A percentile compares a stretch with the other conserved stretches of the same genome.
These are phyloP conservation scores for Helicostylum pulchrum DNA, from an alignment of 192 early-diverging fungal genomes.

Conservation along the genomic window DNA sequence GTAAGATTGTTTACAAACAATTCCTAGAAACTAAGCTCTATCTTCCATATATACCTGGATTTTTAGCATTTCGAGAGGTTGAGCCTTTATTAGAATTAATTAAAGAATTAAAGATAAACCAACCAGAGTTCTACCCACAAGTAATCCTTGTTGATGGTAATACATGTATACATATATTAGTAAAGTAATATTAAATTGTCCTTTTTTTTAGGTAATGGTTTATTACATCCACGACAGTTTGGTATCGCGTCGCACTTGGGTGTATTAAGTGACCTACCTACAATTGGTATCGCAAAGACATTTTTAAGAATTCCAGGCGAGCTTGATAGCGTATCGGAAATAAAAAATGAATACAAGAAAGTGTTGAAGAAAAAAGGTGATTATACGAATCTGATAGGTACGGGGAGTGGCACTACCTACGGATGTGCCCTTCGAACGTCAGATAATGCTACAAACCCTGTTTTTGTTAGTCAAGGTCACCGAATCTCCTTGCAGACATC, in stretches of 20 bases:
- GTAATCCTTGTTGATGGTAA: conserved; percentile 72
- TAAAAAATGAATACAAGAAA: conserved; percentile 49
- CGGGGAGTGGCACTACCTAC: conserved; percentile 40
- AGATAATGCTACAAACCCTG: conserved; percentile 61
- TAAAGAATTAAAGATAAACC: conserved; percentile 39
- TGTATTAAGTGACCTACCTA: conserved; percentile 66
- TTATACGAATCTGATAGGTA: conserved; percentile 41
- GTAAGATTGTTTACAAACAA: conserved; percentile 62
- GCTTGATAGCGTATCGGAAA: conserved; percentile 4
- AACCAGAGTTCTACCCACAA: conserved; percentile 67
- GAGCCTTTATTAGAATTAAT: conserved; percentile 59
- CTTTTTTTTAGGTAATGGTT: conserved; percentile 63
- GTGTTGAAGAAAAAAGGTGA: conserved; percentile 38
- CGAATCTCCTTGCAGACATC: conserved; percentile 67
- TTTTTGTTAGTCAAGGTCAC: conserved; percentile 89
- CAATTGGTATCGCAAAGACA: conserved; percentile 90
- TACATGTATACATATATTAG: not conserved
- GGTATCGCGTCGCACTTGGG: conserved; percentile 87
- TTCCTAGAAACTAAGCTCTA: conserved; percentile 54
- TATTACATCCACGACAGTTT: conserved; percentile 82
- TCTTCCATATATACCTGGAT: conserved; percentile 84
- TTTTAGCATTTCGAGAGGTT: conserved; percentile 89
- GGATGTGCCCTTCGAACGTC: conserved; percentile 50
- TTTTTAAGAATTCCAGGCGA: conserved; percentile 69
- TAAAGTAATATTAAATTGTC: too few relatives aligned